phyloP scores from a whole-genome alignment of 441 rosid genomes.

The Adansonia grandidieri region DNA sequence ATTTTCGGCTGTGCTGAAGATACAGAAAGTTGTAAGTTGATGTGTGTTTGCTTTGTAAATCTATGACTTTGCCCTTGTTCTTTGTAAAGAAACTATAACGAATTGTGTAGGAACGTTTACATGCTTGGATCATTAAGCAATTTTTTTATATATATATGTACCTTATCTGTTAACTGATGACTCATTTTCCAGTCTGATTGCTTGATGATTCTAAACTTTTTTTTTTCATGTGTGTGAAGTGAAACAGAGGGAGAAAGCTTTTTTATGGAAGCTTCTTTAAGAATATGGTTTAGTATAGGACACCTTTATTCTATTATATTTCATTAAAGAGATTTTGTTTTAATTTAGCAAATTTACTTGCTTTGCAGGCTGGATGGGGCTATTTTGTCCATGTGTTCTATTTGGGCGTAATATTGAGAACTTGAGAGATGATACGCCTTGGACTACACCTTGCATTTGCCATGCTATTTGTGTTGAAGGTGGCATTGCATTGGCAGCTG shows the following conservation, averaged over 20 bases:
- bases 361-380: slow-evolving; percentile 65
- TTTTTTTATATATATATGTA: no score
- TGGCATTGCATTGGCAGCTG: slow-evolving; percentile 58
- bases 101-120: neutral
- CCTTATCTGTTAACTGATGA: neutral
- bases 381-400: slow-evolving; percentile 72
- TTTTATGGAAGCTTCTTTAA: neutral
- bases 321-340: neutral
- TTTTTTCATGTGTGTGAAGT: neutral
- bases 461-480: slow-evolving; percentile 72
- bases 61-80: neutral
- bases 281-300: neutral
- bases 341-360: neutral
- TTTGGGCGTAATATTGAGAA: slow-evolving; percentile 71
- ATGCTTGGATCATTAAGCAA: neutral
- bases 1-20: slow-evolving; percentile 71
- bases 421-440: slow-evolving; percentile 66
- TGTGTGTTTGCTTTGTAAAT: slow-evolving; percentile 10
- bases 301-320: neutral
- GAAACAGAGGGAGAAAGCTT: neutral
- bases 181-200: slow-evolving; percentile 2
- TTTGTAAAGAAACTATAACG: neutral
- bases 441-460: slow-evolving; percentile 68
- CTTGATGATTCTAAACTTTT: neutral
- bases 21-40: slow-evolving; percentile 59